Percentiles rank a stretch among this genome's conserved stretches.
These are phyloP conservation scores for Gautieria morchelliformis DNA, from an alignment of 768 basidiomycete species.

Conservation along the genomic window DNA sequence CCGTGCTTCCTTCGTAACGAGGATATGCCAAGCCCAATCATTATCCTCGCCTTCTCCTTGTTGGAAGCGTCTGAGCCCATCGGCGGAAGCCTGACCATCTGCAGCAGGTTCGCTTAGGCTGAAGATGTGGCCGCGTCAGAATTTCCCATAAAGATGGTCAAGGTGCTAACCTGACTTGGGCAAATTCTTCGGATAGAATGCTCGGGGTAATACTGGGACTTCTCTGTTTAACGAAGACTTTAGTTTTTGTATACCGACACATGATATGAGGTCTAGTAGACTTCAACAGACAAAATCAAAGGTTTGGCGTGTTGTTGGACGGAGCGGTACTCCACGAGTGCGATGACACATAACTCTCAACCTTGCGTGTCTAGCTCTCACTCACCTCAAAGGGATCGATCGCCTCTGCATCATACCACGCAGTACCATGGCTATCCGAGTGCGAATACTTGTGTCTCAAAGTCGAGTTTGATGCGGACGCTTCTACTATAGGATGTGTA, in stretches of 20 bases:
- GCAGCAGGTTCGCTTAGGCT: slow-evolving; percentile 34
- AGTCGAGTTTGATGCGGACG: slow-evolving; percentile 8
- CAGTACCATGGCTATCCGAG: slow-evolving; percentile 10
- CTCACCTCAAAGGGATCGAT: slow-evolving; percentile 5
- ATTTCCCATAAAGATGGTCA: background rate
- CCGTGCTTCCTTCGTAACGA: slow-evolving; percentile 64
- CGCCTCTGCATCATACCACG: background rate
- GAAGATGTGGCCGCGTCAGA: background rate
- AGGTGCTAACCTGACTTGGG: slow-evolving; percentile 7
- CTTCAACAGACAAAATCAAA: background rate
- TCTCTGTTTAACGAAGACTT: background rate
- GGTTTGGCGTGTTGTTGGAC: background rate
- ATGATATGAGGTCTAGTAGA: no score
- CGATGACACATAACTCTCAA: background rate
- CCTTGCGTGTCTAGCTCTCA: background rate
- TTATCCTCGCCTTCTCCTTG: slow-evolving; percentile 48
- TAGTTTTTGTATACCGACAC: no score
- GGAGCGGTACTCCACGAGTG: background rate
- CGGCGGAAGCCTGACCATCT: background rate
- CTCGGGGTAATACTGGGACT: slow-evolving; percentile 4
- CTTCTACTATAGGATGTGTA: slow-evolving; percentile 7
- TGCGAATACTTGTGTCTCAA: slow-evolving; percentile 6
- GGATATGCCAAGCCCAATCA: slow-evolving; percentile 78
- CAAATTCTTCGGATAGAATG: slow-evolving; percentile 3
- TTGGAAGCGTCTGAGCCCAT: slow-evolving; percentile 55